A percentile compares a stretch with the other conserved stretches of the same genome.
Conservation (phyloP, 805 yeast genomes). For the Candida tibetensis region DNA sequence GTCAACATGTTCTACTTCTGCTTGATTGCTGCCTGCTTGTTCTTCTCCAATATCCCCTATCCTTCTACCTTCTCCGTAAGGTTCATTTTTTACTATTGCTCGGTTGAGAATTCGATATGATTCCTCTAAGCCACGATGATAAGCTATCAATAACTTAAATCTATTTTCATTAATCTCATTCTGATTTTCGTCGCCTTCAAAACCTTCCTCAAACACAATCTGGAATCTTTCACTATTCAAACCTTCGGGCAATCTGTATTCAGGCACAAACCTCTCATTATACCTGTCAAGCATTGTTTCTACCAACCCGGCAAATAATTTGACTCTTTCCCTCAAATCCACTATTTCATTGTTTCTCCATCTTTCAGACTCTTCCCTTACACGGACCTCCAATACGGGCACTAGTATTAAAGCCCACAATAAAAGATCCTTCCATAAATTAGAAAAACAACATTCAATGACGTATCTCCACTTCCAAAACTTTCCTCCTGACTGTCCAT, state of each 20-base stretch:
- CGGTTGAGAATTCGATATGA: slow-evolving; percentile 6
- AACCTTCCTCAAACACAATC: not conserved
- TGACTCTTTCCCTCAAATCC: slow-evolving; percentile 13
- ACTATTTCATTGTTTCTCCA: slow-evolving; percentile 18
- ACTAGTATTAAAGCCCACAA: slow-evolving; percentile 15
- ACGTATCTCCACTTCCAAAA: slow-evolving; percentile 6
- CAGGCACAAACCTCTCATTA: slow-evolving; percentile 4
- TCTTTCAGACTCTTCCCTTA: slow-evolving; percentile 12
- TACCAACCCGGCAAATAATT: slow-evolving; percentile 6
- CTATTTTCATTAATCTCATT: slow-evolving; percentile 1
- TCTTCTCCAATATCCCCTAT: not conserved
- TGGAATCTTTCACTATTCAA: slow-evolving; percentile 1
- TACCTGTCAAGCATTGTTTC: slow-evolving; percentile 10
- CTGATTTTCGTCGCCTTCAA: not conserved
- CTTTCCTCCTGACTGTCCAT: not conserved
- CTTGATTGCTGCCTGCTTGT: too few relatives aligned
- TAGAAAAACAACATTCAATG: slow-evolving; percentile 11
- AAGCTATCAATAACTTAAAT: slow-evolving; percentile 8
- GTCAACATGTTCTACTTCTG: too few relatives aligned
- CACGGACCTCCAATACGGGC: slow-evolving; percentile 14
- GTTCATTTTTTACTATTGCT: slow-evolving; percentile 8
- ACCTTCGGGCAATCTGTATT: slow-evolving; percentile 7
- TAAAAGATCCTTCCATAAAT: slow-evolving; percentile 18
- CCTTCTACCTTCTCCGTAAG: slow-evolving; percentile 2
- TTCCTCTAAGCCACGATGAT: slow-evolving; percentile 7